phyloP scores from a whole-genome alignment of 208 protist species.

The Acanthamoeba healyi region DNA sequence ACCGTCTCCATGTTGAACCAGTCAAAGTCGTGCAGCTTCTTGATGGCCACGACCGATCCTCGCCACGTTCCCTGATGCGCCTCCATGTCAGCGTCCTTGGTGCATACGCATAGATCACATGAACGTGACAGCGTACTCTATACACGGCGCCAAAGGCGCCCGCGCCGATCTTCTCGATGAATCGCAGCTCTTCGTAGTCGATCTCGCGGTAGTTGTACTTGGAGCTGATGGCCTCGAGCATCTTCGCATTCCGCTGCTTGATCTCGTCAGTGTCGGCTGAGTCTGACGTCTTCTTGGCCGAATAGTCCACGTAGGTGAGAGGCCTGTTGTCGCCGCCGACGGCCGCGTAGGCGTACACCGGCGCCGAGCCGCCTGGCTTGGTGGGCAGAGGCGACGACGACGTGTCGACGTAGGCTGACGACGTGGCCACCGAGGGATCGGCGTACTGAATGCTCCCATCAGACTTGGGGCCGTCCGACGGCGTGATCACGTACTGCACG shows the following conservation, averaged over 20 bases:
- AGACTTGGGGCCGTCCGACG: neutral
- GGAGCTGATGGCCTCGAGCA: neutral
- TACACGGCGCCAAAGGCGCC: slow-evolving; percentile 38
- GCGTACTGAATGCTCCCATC: neutral
- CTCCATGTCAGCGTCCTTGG: neutral
- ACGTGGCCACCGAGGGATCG: neutral
- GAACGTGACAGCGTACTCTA: neutral
- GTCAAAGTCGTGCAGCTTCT: slow-evolving; percentile 60
- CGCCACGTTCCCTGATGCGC: neutral
- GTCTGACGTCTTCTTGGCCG: neutral
- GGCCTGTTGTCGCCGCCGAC: neutral
- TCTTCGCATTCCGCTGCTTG: neutral
- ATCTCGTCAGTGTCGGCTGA: neutral
- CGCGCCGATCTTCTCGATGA: slow-evolving; percentile 43
- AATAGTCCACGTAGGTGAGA: neutral
- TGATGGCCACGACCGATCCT: slow-evolving; percentile 21
- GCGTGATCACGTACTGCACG: neutral
- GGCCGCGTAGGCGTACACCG: neutral
- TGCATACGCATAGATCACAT: neutral
- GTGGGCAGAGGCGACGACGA: neutral
- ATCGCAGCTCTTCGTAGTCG: slow-evolving; percentile 34
- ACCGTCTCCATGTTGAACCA: slow-evolving; percentile 64
- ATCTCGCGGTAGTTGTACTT: slow-evolving; percentile 56
- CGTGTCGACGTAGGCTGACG: neutral
- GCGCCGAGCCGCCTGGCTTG: neutral